phyloP scores from a whole-genome alignment of 257 asterid genomes.

The Striga asiatica region DNA sequence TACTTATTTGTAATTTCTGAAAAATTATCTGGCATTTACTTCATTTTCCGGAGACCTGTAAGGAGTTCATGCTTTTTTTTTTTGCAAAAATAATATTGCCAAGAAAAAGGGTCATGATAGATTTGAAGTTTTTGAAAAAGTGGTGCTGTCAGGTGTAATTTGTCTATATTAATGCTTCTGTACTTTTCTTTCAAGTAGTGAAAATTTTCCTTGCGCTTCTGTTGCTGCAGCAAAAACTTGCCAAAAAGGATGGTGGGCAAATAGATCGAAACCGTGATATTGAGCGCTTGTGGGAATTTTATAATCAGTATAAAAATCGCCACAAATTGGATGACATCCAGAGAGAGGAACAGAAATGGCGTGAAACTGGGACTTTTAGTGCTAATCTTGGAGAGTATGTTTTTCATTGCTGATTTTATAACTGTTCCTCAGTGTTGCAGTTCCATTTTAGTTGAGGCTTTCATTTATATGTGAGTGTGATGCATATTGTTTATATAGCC shows the following conservation, averaged over 20 bases:
- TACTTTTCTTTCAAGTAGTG: background rate
- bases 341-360: conserved; percentile 79
- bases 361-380: conserved; percentile 75
- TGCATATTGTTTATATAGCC: background rate
- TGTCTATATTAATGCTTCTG: background rate
- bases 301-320: conserved; percentile 70
- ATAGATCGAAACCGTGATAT: conserved; percentile 83
- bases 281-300: conserved; percentile 83
- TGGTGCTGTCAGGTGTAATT: too few relatives aligned
- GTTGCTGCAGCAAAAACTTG: conserved; percentile 82
- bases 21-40: too few relatives aligned
- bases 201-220: conserved; percentile 4
- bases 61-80: too few relatives aligned
- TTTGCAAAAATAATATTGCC: too few relatives aligned
- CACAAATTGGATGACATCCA: conserved; percentile 82
- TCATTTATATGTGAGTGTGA: conserved; percentile 9
- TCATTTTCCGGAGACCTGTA: too few relatives aligned
- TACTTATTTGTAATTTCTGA: too few relatives aligned
- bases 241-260: conserved; percentile 71
- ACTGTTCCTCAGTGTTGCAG: too few relatives aligned
- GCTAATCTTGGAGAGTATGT: conserved; percentile 74
- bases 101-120: too few relatives aligned
- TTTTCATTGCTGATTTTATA: conserved; percentile 8
- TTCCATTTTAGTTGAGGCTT: too few relatives aligned
- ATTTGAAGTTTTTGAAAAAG: too few relatives aligned